Percentiles rank a stretch among this genome's conserved stretches.
Evolutionary conservation across 23 red algal species (phyloP).

Genomic region (Agarophyton chilense): DNA sequence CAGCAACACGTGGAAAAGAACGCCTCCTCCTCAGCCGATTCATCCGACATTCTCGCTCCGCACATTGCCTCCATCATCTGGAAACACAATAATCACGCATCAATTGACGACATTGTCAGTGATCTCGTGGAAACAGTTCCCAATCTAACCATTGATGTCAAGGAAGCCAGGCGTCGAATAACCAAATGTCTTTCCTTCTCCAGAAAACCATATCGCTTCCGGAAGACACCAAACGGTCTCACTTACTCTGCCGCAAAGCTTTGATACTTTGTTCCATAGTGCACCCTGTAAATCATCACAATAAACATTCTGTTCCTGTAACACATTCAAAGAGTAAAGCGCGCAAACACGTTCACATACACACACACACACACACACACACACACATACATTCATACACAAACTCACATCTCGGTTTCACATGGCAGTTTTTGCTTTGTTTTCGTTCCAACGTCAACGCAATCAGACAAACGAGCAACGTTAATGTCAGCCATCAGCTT

Average conservation of each 20-base stretch:
- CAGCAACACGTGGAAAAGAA: background rate
- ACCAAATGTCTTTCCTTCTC: conserved; percentile 18
- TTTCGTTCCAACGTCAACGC: background rate
- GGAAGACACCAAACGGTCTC: conserved; percentile 10
- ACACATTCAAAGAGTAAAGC: conserved; percentile 17
- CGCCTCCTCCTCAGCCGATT: background rate
- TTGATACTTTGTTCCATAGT: conserved; percentile 3
- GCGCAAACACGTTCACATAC: conserved; percentile 16
- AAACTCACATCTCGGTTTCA: conserved; percentile 9
- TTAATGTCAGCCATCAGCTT: conserved; percentile 18
- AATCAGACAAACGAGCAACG: conserved; percentile 31
- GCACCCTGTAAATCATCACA: conserved; percentile 3
- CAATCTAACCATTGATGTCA: conserved; percentile 3
- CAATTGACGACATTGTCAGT: conserved; percentile 20
- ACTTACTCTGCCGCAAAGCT: conserved; percentile 33
- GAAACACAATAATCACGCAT: conserved; percentile 32
- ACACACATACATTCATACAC: too few relatives aligned
- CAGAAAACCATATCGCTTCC: conserved; percentile 29
- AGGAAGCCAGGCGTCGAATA: conserved; percentile 16
- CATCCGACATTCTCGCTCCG: conserved; percentile 15
- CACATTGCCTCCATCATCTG: conserved; percentile 33
- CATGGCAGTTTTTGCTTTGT: background rate
- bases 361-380: too few relatives aligned
- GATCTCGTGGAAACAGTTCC: background rate
- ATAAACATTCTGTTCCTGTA: conserved; percentile 23